Percentiles rank a stretch among this genome's conserved stretches.
phyloP scores from a whole-genome alignment of 2,329 filamentous ascomycete genomes.

The Lasiodiplodia sp. region DNA sequence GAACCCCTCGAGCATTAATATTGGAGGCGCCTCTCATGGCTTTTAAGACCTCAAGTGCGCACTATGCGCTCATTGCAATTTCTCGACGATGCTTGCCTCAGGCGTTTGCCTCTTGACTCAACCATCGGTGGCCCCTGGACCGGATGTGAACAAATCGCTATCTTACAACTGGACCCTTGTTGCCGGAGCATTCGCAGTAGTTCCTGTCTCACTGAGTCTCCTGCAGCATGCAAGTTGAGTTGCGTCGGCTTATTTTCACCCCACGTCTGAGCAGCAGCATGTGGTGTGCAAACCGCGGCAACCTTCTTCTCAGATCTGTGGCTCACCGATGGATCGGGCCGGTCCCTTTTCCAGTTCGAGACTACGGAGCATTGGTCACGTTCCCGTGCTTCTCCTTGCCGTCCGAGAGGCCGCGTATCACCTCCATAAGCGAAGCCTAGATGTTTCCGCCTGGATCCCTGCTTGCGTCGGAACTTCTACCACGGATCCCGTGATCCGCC shows the following conservation, averaged over 20 bases:
- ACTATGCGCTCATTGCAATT: neutral
- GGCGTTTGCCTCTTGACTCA: neutral
- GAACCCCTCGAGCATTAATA: slow-evolving; percentile 12
- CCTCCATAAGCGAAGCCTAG: neutral
- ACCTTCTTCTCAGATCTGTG: slow-evolving; percentile 7
- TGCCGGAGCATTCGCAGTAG: neutral
- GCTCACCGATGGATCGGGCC: slow-evolving; percentile 24
- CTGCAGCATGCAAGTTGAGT: slow-evolving; percentile 21
- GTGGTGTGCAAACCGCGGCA: slow-evolving; percentile 1
- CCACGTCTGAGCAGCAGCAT: neutral
- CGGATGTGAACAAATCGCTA: too few relatives aligned
- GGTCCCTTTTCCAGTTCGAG: slow-evolving; percentile 22
- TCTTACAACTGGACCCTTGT: neutral
- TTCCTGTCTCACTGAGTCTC: slow-evolving; percentile 5
- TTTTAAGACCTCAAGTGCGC: neutral
- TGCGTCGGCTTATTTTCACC: slow-evolving; percentile 9
- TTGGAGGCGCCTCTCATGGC: neutral
- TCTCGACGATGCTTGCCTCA: neutral
- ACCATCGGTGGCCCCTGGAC: neutral
- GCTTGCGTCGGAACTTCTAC: neutral
- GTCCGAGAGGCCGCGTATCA: neutral
- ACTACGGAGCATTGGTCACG: slow-evolving; percentile 11
- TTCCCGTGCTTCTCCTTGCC: slow-evolving; percentile 1
- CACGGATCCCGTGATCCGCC: neutral
- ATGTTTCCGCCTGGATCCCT: neutral